A percentile compares a stretch with the other conserved stretches of the same genome.
phyloP scores from a whole-genome alignment of 192 early-diverging fungal species.

The Linnemannia hyalina region DNA sequence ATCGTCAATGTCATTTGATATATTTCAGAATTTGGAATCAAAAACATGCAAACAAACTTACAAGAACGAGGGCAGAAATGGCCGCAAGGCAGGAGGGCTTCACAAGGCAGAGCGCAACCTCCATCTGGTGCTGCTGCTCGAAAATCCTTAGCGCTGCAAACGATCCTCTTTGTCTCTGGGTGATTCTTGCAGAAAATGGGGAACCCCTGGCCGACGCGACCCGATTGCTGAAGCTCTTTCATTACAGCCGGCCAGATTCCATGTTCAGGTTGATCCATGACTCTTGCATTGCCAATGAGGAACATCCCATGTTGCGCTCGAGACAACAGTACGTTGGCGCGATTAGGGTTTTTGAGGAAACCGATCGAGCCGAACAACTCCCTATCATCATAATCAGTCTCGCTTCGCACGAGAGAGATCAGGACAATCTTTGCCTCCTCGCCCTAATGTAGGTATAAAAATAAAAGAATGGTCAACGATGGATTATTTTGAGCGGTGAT shows the following conservation, averaged over 20 bases:
- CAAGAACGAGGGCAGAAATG: slow-evolving; percentile 59
- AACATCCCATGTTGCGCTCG: slow-evolving; percentile 70
- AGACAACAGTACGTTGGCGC: slow-evolving; percentile 66
- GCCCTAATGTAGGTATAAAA: slow-evolving; percentile 6
- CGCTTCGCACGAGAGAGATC: slow-evolving; percentile 52
- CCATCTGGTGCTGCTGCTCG: slow-evolving; percentile 62
- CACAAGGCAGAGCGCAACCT: slow-evolving; percentile 63
- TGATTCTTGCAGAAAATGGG: slow-evolving; percentile 61
- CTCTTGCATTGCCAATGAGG: slow-evolving; percentile 59
- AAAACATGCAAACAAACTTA: slow-evolving; percentile 4
- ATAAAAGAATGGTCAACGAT: not conserved
- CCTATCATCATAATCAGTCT: not conserved
- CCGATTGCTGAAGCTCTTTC: slow-evolving; percentile 30
- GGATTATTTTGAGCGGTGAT: not conserved
- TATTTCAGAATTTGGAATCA: not conserved
- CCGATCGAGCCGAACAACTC: slow-evolving; percentile 37
- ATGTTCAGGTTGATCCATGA: slow-evolving; percentile 31
- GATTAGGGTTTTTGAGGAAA: slow-evolving; percentile 63
- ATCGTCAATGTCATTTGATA: not conserved
- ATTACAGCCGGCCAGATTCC: slow-evolving; percentile 59
- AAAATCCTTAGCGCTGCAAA: slow-evolving; percentile 38
- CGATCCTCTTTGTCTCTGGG: slow-evolving; percentile 32
- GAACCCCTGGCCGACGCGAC: slow-evolving; percentile 49
- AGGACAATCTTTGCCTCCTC: slow-evolving; percentile 55
- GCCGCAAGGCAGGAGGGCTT: slow-evolving; percentile 58